Evolutionary conservation across 2,329 filamentous ascomycete species (phyloP), one percentile per base, ranked within the genome.

Genomic region (Botryotinia convoluta): DNA sequence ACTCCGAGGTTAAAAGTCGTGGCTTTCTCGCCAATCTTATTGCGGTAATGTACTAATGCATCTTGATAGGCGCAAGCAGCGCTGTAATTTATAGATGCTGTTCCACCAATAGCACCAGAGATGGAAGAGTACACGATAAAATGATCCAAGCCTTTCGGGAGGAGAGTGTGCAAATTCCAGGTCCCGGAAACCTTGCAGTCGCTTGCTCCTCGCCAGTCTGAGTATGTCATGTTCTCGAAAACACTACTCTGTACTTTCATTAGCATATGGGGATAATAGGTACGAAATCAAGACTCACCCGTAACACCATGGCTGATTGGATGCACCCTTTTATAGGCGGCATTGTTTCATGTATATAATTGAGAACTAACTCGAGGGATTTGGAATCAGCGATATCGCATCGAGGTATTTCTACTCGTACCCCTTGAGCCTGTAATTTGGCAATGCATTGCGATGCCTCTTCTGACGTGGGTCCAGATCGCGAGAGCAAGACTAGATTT

Each of bases 301-400:
- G 63, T 44, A 86, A 80, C 1, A 85, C 83, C 84, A 86, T 86
- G 8, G 84, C 82, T 20, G 82, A 83, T 74, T 86, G 84, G 22
- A 86, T 80, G 29, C 84, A 80, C 57, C 85, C 85, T 37, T 82
- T 81, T 29, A 87, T 80, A 32, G 65, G 73, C 22, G 76, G 76
- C 69, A 77, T 70, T 4, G n/a, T 35, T 35, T 57, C 48, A 35
- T 37, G 29, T 57, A 48, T 67, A 44, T 70, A 9, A 4, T 32
- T 20, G 29, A 76, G 32, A 20, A 51, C 64, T 1, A 8, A 65
- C 44, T 54, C 42, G 1, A 77, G 72, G 14, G 59, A 74, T 2
- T 82, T 77, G 1, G 79, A 75, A 29, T 84, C 80, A 2, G 84
- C 82, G 2, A 88, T 84, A 72, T 89, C 84, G 78, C 87, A 88